Evolutionary conservation across 1,284 basidiomycete genomes (phyloP).

Genomic region (Porogramme epimiltina): DNA sequence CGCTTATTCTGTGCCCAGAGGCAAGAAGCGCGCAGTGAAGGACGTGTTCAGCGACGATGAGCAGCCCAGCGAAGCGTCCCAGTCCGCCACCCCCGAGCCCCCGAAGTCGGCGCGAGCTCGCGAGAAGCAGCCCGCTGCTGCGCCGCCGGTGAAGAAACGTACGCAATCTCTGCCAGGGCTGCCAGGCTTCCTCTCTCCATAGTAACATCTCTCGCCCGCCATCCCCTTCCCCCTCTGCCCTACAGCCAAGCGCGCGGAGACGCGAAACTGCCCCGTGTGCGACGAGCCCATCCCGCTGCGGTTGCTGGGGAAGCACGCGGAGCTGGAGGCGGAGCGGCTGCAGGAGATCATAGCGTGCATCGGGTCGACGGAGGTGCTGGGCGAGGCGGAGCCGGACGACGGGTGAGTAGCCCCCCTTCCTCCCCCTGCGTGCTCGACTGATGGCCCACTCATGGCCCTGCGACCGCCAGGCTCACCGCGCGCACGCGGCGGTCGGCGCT

Average conservation of each 20-base stretch:
- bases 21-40: constrained; percentile 25
- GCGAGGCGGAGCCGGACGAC: constrained; percentile 45
- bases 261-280: constrained; percentile 71
- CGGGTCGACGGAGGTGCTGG: constrained; percentile 50
- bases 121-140: constrained; percentile 17
- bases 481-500: constrained; percentile 59
- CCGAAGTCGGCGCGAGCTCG: constrained; percentile 8
- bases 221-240: not conserved
- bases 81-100: constrained; percentile 3
- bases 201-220: not conserved
- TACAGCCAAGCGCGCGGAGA: constrained; percentile 70
- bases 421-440: not conserved
- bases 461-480: constrained; percentile 20
- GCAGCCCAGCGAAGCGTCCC: constrained; percentile 10
- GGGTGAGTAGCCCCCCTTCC: constrained; percentile 39
- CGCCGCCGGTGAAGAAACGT: constrained; percentile 31
- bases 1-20: constrained; percentile 9
- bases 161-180: constrained; percentile 7
- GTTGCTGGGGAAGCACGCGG: constrained; percentile 60
- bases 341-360: constrained; percentile 64
- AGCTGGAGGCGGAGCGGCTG: constrained; percentile 66
- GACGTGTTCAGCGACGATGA: constrained; percentile 16
- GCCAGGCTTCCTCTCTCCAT: not conserved
- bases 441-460: not conserved
- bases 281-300: constrained; percentile 69